Base-by-base conservation (phyloP, 768 basidiomycete genomes). In the Russula griseocarnosa region DNA sequence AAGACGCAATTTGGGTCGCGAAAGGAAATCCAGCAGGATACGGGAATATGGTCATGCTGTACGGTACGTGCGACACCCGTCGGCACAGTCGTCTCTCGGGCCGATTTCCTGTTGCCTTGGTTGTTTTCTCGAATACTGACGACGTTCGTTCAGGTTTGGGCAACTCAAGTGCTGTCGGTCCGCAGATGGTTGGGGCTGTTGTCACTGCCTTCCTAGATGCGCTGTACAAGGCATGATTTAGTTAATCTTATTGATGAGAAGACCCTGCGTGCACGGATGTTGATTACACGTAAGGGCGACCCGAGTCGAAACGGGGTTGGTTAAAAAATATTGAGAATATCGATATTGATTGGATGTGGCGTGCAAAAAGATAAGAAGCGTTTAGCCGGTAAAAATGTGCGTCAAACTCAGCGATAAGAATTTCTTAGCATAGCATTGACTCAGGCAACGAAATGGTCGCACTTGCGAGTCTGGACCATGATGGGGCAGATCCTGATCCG, bases 41-140 rank as follows among this genome's bases (percentile, higher is more conserved):
- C 70, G 96, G 96, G 9, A 84, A 84, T 34, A 95, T 98, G 94
- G 93, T 97, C 4, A 82, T 87, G 16, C 72, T 98, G 14, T 98
- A 97, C 71, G 94, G 94, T 94, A 63, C 60, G 84, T 77, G 55
- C 22, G 16, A 28, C 38, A 47, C 30, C 4, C 30, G 30, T 5
- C 30, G 30, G 3, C 30, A 30, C 30, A 3, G 20, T n/a, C 20
- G 44, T n/a, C 44, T 8, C 44, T 3, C 44, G n/a, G 44, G 3
- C 44, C 20, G 44, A 44, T 16, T 18, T 46, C 28, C 40, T 9
- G 26, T 51, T 28, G 24, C 28, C 34, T 11, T 36, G 13, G 22
- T 40, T 26, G 11, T 40, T 54, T 26, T 44, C 14, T 40, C 49
- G 34, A 40, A 28, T 26, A 14, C 54, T 54, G 57, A 61, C 47